Evolutionary conservation across 78 protist genomes (phyloP).

Genomic region (Dictyostelium intermedium): DNA sequence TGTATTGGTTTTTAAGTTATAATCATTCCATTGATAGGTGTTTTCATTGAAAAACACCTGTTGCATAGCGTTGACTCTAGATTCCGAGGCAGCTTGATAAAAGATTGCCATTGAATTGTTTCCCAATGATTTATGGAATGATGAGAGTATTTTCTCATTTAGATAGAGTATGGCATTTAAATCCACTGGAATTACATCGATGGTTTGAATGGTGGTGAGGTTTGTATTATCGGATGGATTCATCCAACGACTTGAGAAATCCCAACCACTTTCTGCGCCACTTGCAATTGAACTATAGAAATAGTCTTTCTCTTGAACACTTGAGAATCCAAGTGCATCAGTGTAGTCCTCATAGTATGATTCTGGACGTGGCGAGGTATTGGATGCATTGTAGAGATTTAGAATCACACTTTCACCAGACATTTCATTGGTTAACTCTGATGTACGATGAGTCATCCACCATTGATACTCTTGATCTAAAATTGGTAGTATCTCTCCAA

Average conservation of each 20-base stretch:
- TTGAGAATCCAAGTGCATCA: neutral
- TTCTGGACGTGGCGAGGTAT: conserved; percentile 63
- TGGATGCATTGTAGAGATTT: conserved; percentile 35
- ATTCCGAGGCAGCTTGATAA: neutral
- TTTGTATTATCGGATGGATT: neutral
- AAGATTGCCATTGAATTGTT: neutral
- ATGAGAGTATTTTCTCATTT: conserved; percentile 36
- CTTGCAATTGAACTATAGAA: conserved; percentile 47
- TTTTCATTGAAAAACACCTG: conserved; percentile 5
- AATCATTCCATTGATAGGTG: conserved; percentile 38
- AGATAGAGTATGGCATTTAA: conserved; percentile 54
- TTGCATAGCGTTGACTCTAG: conserved; percentile 38
- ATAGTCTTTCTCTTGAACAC: neutral
- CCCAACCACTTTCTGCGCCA: conserved; percentile 90
- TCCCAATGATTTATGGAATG: neutral
- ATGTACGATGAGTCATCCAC: conserved; percentile 77
- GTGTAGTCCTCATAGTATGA: conserved; percentile 42
- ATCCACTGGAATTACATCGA: conserved; percentile 80
- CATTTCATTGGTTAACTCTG: neutral
- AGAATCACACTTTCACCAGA: neutral
- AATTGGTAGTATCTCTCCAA: conserved; percentile 30
- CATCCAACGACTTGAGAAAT: conserved; percentile 81
- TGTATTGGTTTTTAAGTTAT: neutral
- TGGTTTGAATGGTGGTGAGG: neutral
- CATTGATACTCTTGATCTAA: conserved; percentile 79